These are phyloP conservation scores for Neoascochyta sp. DNA, from an alignment of 2,329 filamentous ascomycete genomes.

Conservation along the genomic window DNA sequence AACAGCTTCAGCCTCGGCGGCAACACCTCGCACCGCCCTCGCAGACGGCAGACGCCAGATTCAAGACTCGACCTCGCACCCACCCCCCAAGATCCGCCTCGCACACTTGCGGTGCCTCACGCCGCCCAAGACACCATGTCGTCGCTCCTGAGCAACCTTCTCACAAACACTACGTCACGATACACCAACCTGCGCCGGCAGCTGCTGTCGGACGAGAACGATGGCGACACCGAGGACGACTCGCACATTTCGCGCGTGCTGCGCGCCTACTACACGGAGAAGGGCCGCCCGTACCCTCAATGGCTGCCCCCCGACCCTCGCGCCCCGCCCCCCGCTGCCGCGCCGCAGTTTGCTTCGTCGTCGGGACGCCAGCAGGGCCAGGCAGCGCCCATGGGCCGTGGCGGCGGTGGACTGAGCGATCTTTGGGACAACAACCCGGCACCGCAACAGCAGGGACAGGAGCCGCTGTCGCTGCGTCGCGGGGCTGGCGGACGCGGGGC, in stretches of 20 bases:
- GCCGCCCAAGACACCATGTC: constrained; percentile 41
- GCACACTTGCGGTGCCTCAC: too few relatives aligned
- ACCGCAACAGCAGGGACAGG: constrained; percentile 37
- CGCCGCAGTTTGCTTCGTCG: constrained; percentile 52
- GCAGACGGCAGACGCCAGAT: too few relatives aligned
- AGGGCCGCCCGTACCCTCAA: constrained; percentile 71
- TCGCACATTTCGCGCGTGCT: constrained; percentile 93
- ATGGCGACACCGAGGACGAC: constrained; percentile 69
- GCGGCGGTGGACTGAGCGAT: constrained; percentile 51
- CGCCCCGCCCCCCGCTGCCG: constrained; percentile 52
- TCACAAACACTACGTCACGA: constrained; percentile 54
- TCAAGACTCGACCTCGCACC: too few relatives aligned
- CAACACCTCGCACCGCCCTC: too few relatives aligned
- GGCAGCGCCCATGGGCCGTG: constrained; percentile 30
- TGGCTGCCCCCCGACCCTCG: constrained; percentile 94
- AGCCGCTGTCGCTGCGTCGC: constrained; percentile 42
- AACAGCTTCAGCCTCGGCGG: too few relatives aligned
- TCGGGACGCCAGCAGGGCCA: constrained; percentile 34
- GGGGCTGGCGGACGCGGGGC: constrained; percentile 45
- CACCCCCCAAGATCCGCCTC: too few relatives aligned
- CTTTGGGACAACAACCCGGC: constrained; percentile 52
- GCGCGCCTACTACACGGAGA: constrained; percentile 87
- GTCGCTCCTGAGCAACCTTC: constrained; percentile 75
- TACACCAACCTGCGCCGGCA: constrained; percentile 59
- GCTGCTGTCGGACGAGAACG: constrained; percentile 60